Conservation (phyloP, 2,329 filamentous ascomycete genomes). For the Aotearoamyces nothofagi region DNA sequence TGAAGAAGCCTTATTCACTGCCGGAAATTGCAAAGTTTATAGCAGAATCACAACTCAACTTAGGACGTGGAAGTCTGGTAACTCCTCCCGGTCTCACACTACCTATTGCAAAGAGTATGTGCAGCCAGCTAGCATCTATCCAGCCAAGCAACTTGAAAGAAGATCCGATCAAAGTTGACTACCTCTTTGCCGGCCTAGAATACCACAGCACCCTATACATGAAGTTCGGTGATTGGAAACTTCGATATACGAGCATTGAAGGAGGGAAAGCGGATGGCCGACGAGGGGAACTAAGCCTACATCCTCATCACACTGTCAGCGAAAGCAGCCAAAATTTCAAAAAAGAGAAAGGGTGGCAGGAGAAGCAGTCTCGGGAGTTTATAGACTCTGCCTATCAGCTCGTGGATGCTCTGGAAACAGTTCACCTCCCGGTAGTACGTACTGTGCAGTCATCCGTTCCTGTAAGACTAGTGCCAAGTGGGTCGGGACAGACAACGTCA, state of each 20-base stretch:
- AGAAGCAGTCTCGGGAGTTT: neutral
- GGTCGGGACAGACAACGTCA: too few relatives aligned
- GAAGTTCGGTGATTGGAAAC: slow-evolving; percentile 10
- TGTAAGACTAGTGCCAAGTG: too few relatives aligned
- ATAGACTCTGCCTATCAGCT: slow-evolving; percentile 1
- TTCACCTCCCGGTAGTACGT: too few relatives aligned
- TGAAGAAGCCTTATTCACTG: too few relatives aligned
- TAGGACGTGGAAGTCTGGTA: neutral
- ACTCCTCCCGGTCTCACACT: slow-evolving; percentile 4
- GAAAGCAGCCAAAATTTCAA: too few relatives aligned
- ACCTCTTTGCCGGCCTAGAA: slow-evolving; percentile 18
- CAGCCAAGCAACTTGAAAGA: neutral
- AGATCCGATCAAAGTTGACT: slow-evolving; percentile 13
- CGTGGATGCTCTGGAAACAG: neutral
- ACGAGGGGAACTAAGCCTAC: slow-evolving; percentile 13
- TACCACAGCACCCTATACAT: slow-evolving; percentile 11
- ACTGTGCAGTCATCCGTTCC: too few relatives aligned
- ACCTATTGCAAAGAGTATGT: slow-evolving; percentile 2
- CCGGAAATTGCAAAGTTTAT: slow-evolving; percentile 5
- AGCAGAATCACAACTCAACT: slow-evolving; percentile 2
- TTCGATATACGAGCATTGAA: slow-evolving; percentile 15
- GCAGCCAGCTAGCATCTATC: neutral
- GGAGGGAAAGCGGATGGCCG: slow-evolving; percentile 17
- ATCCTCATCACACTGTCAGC: too few relatives aligned
- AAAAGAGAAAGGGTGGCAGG: too few relatives aligned